Percentiles rank a stretch among this genome's conserved stretches.
Conservation (phyloP, 768 basidiomycete species). For the Kwoniella bestiolae region DNA sequence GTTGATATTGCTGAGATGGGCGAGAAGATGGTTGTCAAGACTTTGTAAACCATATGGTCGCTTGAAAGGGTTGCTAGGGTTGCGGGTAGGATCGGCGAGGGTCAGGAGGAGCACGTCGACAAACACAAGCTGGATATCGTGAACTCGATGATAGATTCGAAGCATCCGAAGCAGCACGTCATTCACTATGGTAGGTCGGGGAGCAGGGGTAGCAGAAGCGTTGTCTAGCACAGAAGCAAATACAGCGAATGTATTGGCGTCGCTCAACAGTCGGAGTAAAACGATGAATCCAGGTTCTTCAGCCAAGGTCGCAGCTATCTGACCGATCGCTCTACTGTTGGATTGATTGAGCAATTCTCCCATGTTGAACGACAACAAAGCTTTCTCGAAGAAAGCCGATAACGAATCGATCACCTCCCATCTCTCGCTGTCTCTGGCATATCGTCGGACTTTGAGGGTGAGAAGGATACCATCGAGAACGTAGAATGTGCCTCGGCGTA, state of each 20-base stretch:
- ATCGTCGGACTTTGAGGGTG: conserved; percentile 75
- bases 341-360: conserved; percentile 68
- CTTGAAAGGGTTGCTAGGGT: conserved; percentile 61
- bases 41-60: conserved; percentile 32
- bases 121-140: conserved; percentile 87
- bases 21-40: conserved; percentile 51
- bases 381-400: conserved; percentile 81
- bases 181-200: conserved; percentile 61
- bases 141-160: conserved; percentile 75
- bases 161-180: conserved; percentile 78
- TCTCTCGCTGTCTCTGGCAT: conserved; percentile 71
- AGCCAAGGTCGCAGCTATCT: conserved; percentile 56
- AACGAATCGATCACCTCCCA: conserved; percentile 87
- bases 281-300: conserved; percentile 85
- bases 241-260: conserved; percentile 70
- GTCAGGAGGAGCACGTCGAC: conserved; percentile 82
- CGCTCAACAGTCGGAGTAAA: conserved; percentile 75
- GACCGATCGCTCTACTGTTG: conserved; percentile 35
- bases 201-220: conserved; percentile 74
- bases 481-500: conserved; percentile 79
- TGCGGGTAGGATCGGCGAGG: conserved; percentile 63
- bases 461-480: conserved; percentile 88
- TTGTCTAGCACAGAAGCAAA: conserved; percentile 81
- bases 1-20: conserved; percentile 67
- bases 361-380: conserved; percentile 78